These are phyloP conservation scores for Naegleria gruberi DNA, from an alignment of 208 protist genomes.

Conservation along the genomic window DNA sequence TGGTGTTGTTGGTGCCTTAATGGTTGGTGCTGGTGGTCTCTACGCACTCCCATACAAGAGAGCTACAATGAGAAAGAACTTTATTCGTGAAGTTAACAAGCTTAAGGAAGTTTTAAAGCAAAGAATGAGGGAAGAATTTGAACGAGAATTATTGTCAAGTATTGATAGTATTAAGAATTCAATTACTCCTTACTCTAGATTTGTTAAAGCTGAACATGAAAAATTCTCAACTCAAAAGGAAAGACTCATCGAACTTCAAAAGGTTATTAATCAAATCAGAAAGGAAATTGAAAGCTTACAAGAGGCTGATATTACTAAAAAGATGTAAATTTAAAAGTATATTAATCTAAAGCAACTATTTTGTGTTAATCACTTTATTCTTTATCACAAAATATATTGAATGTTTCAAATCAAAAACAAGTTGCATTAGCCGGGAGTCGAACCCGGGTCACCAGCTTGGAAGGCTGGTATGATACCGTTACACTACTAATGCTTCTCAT, in stretches of 20 bases:
- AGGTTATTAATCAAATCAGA: neutral
- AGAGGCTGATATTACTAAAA: neutral
- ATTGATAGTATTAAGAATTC: neutral
- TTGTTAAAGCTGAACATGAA: neutral
- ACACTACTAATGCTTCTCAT: no score
- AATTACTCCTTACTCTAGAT: conserved; percentile 1
- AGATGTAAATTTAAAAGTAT: no score
- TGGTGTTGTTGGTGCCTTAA: neutral
- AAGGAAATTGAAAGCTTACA: neutral
- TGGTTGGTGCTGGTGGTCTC: neutral
- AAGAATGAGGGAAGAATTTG: neutral
- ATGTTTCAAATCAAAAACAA: no score
- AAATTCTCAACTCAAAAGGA: neutral
- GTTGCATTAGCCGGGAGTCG: no score
- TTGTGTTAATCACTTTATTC: no score
- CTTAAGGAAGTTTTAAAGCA: neutral
- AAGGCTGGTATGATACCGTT: no score
- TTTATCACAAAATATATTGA: no score
- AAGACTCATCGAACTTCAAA: neutral
- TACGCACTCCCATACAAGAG: neutral
- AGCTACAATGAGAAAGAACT: neutral
- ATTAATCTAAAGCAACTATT: no score
- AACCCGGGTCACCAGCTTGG: no score
- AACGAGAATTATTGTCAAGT: neutral
- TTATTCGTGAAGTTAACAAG: neutral